A percentile compares a stretch with the other conserved stretches of the same genome.
These are phyloP conservation scores for Passiflora organensis DNA, from an alignment of 345 rosid genomes.

Conservation along the genomic window DNA sequence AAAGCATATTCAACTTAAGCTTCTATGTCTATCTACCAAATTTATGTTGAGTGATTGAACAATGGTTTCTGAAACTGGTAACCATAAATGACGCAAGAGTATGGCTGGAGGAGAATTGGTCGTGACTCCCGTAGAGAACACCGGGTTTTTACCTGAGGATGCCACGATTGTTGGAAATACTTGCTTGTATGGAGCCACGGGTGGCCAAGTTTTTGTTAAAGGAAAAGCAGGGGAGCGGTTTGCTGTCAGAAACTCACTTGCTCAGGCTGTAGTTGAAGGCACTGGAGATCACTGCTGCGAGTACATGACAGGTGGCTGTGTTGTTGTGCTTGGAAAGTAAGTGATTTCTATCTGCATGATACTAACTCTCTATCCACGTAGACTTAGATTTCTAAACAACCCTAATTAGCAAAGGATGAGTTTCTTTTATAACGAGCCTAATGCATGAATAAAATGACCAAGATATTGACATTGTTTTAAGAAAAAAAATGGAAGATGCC, in stretches of 20 bases:
- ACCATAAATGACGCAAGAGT: slow-evolving; percentile 46
- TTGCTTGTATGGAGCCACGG: slow-evolving; percentile 96
- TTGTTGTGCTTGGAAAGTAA: slow-evolving; percentile 94
- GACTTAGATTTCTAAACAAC: too few relatives aligned
- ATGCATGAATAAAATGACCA: too few relatives aligned
- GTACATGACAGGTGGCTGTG: slow-evolving; percentile 99
- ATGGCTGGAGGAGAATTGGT: slow-evolving; percentile 99
- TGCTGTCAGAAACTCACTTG: slow-evolving; percentile 98
- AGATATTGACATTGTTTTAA: too few relatives aligned
- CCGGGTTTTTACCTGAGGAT: slow-evolving; percentile 85
- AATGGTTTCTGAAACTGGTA: slow-evolving; percentile 16
- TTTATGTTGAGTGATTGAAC: not conserved
- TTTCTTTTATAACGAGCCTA: too few relatives aligned
- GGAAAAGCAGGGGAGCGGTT: slow-evolving; percentile 98
- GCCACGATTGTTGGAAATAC: slow-evolving; percentile 96
- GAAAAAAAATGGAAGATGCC: too few relatives aligned
- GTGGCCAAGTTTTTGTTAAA: slow-evolving; percentile 90
- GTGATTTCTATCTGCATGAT: slow-evolving; percentile 21
- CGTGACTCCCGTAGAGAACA: slow-evolving; percentile 65
- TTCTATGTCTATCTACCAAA: too few relatives aligned
- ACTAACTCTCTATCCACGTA: too few relatives aligned
- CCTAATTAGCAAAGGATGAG: too few relatives aligned
- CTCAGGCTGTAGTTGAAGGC: slow-evolving; percentile 98
- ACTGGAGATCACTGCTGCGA: slow-evolving; percentile 97
- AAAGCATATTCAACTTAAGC: too few relatives aligned